Conservation (phyloP, 78 protist species). For the Isochrysis galbana region DNA sequence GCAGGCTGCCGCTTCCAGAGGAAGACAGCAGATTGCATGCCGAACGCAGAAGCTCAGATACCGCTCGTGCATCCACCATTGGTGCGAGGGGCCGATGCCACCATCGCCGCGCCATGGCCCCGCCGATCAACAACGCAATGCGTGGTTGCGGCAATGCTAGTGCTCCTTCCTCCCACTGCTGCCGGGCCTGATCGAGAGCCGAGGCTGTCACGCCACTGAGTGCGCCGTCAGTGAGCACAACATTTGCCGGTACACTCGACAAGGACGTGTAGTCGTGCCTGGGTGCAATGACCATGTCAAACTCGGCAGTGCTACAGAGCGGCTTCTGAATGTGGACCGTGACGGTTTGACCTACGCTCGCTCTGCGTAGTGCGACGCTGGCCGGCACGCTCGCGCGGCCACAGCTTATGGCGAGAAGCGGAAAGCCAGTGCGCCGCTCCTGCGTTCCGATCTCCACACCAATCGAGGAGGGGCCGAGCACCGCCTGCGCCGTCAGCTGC, state of each 20-base stretch:
- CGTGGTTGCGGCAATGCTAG: background rate
- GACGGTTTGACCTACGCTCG: background rate
- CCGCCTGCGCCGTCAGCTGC: background rate
- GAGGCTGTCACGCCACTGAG: background rate
- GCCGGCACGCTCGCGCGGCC: constrained; percentile 10
- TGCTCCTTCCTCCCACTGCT: background rate
- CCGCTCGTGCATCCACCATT: background rate
- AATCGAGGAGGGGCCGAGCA: background rate
- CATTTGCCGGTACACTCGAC: background rate
- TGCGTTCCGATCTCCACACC: background rate
- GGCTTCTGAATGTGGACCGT: background rate
- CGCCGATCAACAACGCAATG: background rate
- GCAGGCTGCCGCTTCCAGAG: no score
- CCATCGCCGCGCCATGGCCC: background rate
- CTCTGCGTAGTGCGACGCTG: background rate
- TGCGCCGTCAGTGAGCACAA: background rate
- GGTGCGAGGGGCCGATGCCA: background rate
- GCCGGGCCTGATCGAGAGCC: background rate
- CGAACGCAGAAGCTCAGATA: background rate
- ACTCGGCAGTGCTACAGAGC: background rate
- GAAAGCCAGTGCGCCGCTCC: background rate
- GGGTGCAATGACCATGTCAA: background rate
- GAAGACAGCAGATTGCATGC: background rate
- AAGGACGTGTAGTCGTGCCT: background rate
- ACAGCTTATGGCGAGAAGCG: background rate